Percentiles rank a stretch among this genome's conserved stretches.
Conservation (phyloP, 1,284 basidiomycete genomes). For the Leccinum angustisporum region DNA sequence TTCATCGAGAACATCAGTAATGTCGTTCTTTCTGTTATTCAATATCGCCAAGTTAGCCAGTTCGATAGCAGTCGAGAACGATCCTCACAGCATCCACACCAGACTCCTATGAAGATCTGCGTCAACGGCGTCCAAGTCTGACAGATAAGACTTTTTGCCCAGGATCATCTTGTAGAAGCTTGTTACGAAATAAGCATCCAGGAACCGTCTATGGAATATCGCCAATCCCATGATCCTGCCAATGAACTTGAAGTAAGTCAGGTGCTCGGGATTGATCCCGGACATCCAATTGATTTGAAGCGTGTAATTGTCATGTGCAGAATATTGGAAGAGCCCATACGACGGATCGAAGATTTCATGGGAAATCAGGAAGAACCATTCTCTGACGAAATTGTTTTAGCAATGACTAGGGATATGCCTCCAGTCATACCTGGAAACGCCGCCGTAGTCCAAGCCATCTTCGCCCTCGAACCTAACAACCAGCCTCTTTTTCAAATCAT, state of each 20-base stretch:
- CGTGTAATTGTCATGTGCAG: slow-evolving; percentile 99
- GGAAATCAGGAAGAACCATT: slow-evolving; percentile 99
- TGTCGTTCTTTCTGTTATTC: slow-evolving; percentile 81
- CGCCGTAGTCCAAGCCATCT: slow-evolving; percentile 97
- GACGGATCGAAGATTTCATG: slow-evolving; percentile 99
- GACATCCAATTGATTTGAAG: slow-evolving; percentile 98
- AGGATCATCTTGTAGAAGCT: slow-evolving; percentile 99
- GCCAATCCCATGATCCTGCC: slow-evolving; percentile 92
- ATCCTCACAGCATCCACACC: slow-evolving; percentile 92
- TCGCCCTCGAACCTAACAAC: slow-evolving; percentile 99
- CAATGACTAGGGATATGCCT: background rate
- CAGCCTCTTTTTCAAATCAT: slow-evolving; percentile 93
- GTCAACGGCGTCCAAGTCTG: slow-evolving; percentile 91
- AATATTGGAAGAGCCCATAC: slow-evolving; percentile 99
- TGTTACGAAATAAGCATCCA: slow-evolving; percentile 98
- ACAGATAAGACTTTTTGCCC: slow-evolving; percentile 80
- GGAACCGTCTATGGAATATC: slow-evolving; percentile 97
- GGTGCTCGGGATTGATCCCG: slow-evolving; percentile 96
- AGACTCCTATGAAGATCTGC: slow-evolving; percentile 89
- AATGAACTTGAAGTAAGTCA: slow-evolving; percentile 99
- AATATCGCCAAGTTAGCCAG: slow-evolving; percentile 5
- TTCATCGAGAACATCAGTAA: slow-evolving; percentile 92
- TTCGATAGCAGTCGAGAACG: background rate
- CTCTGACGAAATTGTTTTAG: slow-evolving; percentile 60
- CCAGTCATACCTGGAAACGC: slow-evolving; percentile 78